phyloP scores from a whole-genome alignment of 345 rosid genomes.

The Gynandropsis gynandra region DNA sequence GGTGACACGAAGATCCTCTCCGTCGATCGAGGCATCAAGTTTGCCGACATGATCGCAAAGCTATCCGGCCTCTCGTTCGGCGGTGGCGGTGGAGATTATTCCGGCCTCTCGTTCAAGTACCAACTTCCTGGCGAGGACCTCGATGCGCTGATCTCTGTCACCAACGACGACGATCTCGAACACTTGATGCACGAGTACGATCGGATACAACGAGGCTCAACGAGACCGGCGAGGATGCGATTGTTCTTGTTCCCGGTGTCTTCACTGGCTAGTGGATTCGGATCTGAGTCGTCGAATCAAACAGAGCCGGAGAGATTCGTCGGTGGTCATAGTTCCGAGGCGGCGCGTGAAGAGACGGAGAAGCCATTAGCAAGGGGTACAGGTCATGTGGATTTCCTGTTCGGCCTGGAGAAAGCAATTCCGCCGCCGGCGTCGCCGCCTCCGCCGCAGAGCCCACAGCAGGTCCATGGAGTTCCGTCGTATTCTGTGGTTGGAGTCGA shows the following conservation, averaged over 20 bases:
- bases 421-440: conserved; percentile 28
- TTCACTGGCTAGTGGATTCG: conserved; percentile 27
- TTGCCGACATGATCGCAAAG: conserved; percentile 49
- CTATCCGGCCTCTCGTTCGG: conserved; percentile 51
- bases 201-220: conserved; percentile 53
- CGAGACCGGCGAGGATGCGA: conserved; percentile 85
- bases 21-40: conserved; percentile 59
- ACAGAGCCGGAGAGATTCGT: conserved; percentile 79
- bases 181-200: conserved; percentile 96
- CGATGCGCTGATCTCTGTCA: conserved; percentile 89
- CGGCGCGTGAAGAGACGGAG: conserved; percentile 27
- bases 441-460: conserved; percentile 25
- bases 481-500: conserved; percentile 16
- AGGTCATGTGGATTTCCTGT: conserved; percentile 60
- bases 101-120: conserved; percentile 65
- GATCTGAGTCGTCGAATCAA: conserved; percentile 43
- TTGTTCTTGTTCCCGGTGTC: conserved; percentile 56
- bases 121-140: conserved; percentile 95
- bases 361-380: conserved; percentile 27
- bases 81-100: conserved; percentile 22
- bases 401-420: conserved; percentile 54
- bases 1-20: conserved; percentile 91
- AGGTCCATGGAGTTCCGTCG: conserved; percentile 9
- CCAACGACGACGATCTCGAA: conserved; percentile 88
- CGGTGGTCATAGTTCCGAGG: conserved; percentile 56